Evolutionary conservation across 768 basidiomycete species (phyloP), one percentile per base, ranked within the genome.

Genomic region (Lactifluus piperatus): DNA sequence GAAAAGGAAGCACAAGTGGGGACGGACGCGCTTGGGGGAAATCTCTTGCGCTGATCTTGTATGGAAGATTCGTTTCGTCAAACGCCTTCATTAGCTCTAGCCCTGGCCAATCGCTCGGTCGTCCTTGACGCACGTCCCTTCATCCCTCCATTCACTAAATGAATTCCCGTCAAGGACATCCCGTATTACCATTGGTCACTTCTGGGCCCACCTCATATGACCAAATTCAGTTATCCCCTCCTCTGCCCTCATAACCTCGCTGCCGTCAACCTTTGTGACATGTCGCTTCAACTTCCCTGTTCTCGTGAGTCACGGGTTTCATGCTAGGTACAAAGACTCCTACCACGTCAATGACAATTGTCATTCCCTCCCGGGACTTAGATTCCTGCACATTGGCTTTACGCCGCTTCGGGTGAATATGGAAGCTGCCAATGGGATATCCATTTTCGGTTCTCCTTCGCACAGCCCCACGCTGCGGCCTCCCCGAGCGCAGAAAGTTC

Each of bases 11-110:
- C 60, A 18, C 44, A 51, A 30, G 41, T 50, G 50, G 37, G 30
- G 60, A 51, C 27, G 36, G 29, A 49, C 52, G 59, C 54, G 54
- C 54, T 24, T 51, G 54, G 41, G 27, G 54, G 60, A 61, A 61
- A 61, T 61, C 60, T 61, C 60, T 61, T 56, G 60, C 60, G 60
- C 54, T 61, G 60, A 61, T 61, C 60, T 61, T 52, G 60, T 61
- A 56, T 56, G 60, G 60, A 56, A 61, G 60, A 56, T 61, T 56
- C 60, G 45, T 61, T 51, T 56, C 54, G 54, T 60, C 43, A 55
- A n/a, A 41, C 26, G 9, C 46, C 52, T 60, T 60, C 59, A 56
- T 56, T 56, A 46, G 54, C 59, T 26, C 54, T 56, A 56, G 54
- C 20, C 45, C 16, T 56, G 44, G 60, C 60, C 60, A 61, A 61